phyloP scores from a whole-genome alignment of 208 protist species.

The Trypanosoma platydactyli region DNA sequence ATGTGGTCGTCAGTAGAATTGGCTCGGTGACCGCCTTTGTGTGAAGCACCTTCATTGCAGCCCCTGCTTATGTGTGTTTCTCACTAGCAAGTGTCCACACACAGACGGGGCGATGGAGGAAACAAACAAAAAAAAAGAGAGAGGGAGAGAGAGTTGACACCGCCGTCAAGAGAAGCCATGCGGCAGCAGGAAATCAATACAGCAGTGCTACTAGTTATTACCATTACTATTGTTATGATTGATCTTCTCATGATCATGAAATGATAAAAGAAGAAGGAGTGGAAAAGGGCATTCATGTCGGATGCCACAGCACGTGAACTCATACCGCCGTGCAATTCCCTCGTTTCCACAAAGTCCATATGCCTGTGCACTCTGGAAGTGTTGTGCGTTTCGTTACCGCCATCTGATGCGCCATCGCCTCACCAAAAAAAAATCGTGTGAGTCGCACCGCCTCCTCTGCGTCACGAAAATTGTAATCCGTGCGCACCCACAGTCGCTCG shows the following conservation, averaged over 20 bases:
- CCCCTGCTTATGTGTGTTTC: background rate
- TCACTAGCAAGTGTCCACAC: background rate
- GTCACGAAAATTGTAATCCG: slow-evolving; percentile 74
- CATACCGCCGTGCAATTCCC: background rate
- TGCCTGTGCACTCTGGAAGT: slow-evolving; percentile 80
- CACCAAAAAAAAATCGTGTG: slow-evolving; percentile 84
- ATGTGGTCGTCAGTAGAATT: slow-evolving; percentile 72
- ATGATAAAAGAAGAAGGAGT: too few species aligned
- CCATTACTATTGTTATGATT: too few species aligned
- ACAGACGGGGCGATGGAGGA: background rate
- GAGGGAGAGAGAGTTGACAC: background rate
- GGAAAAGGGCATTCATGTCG: too few species aligned
- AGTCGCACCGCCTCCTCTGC: slow-evolving; percentile 48
- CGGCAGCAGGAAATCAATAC: background rate
- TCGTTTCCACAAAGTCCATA: slow-evolving; percentile 71
- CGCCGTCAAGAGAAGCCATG: background rate
- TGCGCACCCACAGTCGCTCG: slow-evolving; percentile 64
- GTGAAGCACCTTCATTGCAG: slow-evolving; percentile 74
- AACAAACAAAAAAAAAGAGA: slow-evolving; percentile 7
- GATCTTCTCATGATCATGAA: too few species aligned
- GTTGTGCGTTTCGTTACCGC: slow-evolving; percentile 12
- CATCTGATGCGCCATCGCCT: slow-evolving; percentile 31
- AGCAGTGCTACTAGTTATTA: too few species aligned
- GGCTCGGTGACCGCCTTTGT: slow-evolving; percentile 59
- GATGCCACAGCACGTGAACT: too few species aligned